These are phyloP conservation scores for Orbilia javanica DNA, from an alignment of 2,329 filamentous ascomycete species.

Conservation along the genomic window DNA sequence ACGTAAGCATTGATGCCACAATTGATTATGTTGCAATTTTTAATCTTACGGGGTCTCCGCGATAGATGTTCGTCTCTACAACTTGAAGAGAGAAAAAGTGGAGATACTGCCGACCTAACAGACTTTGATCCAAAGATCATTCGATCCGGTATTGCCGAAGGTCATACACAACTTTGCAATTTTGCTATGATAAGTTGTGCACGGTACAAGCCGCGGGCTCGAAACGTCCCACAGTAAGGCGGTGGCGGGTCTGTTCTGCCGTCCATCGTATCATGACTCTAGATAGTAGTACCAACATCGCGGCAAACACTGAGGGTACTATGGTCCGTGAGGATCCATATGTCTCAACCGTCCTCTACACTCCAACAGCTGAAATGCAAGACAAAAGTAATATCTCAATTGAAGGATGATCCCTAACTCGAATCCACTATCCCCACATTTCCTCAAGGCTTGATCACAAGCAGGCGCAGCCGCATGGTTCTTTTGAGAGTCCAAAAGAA, in stretches of 20 bases:
- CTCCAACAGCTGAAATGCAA: slow-evolving; percentile 21
- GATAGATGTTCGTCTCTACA: background rate
- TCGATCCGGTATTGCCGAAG: slow-evolving; percentile 7
- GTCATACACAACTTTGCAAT: background rate
- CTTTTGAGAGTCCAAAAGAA: slow-evolving; percentile 5
- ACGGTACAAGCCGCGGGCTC: slow-evolving; percentile 14
- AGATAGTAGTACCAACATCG: slow-evolving; percentile 2
- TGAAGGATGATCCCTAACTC: slow-evolving; percentile 21
- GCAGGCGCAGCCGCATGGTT: slow-evolving; percentile 33
- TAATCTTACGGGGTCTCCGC: background rate
- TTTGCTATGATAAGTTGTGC: background rate
- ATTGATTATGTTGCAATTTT: slow-evolving; percentile 1
- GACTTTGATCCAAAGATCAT: background rate
- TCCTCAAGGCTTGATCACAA: slow-evolving; percentile 26
- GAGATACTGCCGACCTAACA: background rate
- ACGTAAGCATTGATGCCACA: slow-evolving; percentile 23
- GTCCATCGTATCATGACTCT: background rate
- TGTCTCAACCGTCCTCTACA: slow-evolving; percentile 17
- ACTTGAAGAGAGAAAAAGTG: background rate
- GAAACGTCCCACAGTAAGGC: slow-evolving; percentile 14
- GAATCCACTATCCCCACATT: slow-evolving; percentile 26
- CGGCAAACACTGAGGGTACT: slow-evolving; percentile 1
- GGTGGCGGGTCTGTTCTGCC: slow-evolving; percentile 11
- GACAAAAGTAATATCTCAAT: slow-evolving; percentile 22
- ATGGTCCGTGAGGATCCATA: slow-evolving; percentile 30